Evolutionary conservation across 2,329 filamentous ascomycete species (phyloP), one percentile per base, ranked within the genome.

Genomic region (Chrysoporthe deuterocubensis): DNA sequence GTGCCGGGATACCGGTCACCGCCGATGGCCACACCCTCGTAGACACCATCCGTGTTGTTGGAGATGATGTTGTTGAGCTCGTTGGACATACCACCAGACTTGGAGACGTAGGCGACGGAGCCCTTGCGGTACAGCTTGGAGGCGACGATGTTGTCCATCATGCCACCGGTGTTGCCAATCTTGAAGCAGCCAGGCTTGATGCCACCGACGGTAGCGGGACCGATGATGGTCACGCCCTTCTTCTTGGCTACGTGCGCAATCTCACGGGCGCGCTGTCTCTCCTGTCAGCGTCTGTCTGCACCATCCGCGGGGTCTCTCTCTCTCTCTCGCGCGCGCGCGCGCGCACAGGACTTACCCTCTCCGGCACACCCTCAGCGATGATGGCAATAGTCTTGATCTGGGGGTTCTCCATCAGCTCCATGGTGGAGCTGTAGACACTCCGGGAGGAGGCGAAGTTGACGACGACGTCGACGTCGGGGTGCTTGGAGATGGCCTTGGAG

Each of bases 141-240:
- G 75, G 96, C 94, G 72, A 99, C 96, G 77, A 99, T 99, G 89
- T 99, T 99, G 89, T 99, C 96, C 96, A 99, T 99, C 96, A 99
- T 99, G 83, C 96, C 96, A 89, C 96, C 96, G 77, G 96, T 99
- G 89, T 99, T 99, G 81, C 96, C 96, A 73, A 99, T 99, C 90
- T 98, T 99, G 92, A 95, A 99, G 81, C 92, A 93, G 81, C 96
- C 96, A 71, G 96, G 96, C 90, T 98, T 99, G 86, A 99, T 98
- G 78, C 96, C 96, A 89, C 96, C 96, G 71, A 99, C 96, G 67
- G 96, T 99, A 76, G 96, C 96, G 72, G 96, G 96, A 73, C 96
- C 96, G 78, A 99, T 97, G 81, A 99, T 99, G 82, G 94, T 97
- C 80, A 99, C 92, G 72, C 95, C 95, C 91, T 98, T 99, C 89